phyloP scores from a whole-genome alignment of 2,329 filamentous ascomycete genomes.

The Ophiostoma piceae region DNA sequence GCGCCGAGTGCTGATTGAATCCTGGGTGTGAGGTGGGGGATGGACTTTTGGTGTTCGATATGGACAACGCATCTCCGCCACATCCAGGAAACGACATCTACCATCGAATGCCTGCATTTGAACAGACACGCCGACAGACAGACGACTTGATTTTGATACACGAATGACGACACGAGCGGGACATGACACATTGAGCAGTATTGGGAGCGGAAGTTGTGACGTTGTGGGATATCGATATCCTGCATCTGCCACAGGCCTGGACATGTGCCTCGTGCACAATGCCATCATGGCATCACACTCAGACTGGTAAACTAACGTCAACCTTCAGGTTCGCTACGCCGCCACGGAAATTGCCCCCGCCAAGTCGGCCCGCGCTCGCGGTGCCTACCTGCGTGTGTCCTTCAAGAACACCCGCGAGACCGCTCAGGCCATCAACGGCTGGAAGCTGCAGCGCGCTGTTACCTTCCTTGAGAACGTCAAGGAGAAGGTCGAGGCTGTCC shows the following conservation, averaged over 20 bases:
- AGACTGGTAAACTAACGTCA: conserved; percentile 23
- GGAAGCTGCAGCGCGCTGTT: conserved; percentile 92
- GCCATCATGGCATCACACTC: background rate
- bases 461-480: conserved; percentile 98
- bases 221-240: background rate
- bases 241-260: conserved; percentile 9
- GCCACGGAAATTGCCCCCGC: conserved; percentile 77
- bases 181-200: conserved; percentile 2
- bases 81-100: background rate
- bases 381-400: conserved; percentile 96
- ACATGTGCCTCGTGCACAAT: background rate
- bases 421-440: conserved; percentile 98
- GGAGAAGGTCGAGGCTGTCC: conserved; percentile 94
- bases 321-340: conserved; percentile 83
- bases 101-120: too few relatives aligned
- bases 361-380: conserved; percentile 96
- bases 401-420: conserved; percentile 99
- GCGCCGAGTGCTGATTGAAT: background rate
- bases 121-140: background rate
- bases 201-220: background rate
- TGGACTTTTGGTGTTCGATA: background rate
- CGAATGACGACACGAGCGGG: background rate
- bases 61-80: background rate
- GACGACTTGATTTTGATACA: background rate
- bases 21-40: background rate